phyloP scores from a whole-genome alignment of 768 basidiomycete species.

The Fomitopsis serialis region DNA sequence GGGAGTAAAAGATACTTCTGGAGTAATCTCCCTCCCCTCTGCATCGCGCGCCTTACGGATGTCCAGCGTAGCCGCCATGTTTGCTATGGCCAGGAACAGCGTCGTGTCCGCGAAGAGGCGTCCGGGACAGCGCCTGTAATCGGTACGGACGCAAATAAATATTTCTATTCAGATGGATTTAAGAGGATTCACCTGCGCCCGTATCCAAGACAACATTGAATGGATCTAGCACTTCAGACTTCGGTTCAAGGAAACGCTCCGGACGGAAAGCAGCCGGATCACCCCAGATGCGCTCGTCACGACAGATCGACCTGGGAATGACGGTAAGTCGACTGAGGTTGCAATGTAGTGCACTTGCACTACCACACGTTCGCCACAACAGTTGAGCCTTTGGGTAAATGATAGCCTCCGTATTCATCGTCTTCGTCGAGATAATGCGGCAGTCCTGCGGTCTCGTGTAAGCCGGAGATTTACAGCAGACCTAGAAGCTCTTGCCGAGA shows the following conservation, averaged over 20 bases:
- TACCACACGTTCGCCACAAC: constrained; percentile 19
- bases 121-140: constrained; percentile 46
- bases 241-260: constrained; percentile 10
- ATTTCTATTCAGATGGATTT: background rate
- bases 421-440: constrained; percentile 17
- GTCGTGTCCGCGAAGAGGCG: constrained; percentile 44
- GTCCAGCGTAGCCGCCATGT: constrained; percentile 40
- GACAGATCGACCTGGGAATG: constrained; percentile 4
- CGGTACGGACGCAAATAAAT: background rate
- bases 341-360: background rate
- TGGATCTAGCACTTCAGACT: constrained; percentile 30
- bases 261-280: constrained; percentile 8
- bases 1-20: constrained; percentile 30
- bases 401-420: constrained; percentile 23
- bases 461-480: background rate
- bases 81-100: constrained; percentile 42
- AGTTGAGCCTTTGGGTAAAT: constrained; percentile 20
- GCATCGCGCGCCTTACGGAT: constrained; percentile 38
- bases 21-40: constrained; percentile 34
- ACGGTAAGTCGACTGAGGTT: background rate
- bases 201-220: constrained; percentile 48
- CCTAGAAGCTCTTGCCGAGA: background rate
- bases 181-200: constrained; percentile 30
- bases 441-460: constrained; percentile 7
- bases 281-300: constrained; percentile 3